Evolutionary conservation across 768 basidiomycete species (phyloP).

Genomic region (Suillus weaverae): DNA sequence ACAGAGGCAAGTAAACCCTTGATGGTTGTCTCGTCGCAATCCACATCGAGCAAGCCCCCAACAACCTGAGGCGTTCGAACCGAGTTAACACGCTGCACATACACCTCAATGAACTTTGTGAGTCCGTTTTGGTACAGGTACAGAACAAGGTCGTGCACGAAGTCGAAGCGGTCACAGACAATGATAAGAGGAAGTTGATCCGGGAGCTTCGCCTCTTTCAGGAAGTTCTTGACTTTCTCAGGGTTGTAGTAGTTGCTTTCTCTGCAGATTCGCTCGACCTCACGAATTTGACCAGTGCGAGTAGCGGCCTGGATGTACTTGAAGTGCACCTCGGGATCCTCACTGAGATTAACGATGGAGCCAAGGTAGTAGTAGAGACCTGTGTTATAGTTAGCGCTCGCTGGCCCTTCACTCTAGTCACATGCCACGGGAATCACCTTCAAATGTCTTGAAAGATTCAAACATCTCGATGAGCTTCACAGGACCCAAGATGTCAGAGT

Average conservation of each 20-base stretch:
- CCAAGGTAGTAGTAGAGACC: constrained; percentile 98
- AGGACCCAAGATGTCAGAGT: constrained; percentile 96
- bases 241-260: constrained; percentile 98
- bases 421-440: constrained; percentile 49
- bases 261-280: constrained; percentile 97
- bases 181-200: constrained; percentile 99
- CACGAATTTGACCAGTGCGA: constrained; percentile 95
- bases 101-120: constrained; percentile 98
- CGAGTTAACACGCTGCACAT: constrained; percentile 98
- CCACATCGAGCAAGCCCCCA: constrained; percentile 94
- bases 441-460: constrained; percentile 95
- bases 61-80: constrained; percentile 96
- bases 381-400: constrained; percentile 24
- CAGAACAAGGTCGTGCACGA: constrained; percentile 97
- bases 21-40: constrained; percentile 95
- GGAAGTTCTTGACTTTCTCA: constrained; percentile 99
- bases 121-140: constrained; percentile 98
- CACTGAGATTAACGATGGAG: constrained; percentile 93
- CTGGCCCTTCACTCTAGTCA: neutral
- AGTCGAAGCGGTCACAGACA: constrained; percentile 99
- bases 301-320: constrained; percentile 99
- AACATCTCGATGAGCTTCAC: constrained; percentile 99
- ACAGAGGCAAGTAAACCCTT: constrained; percentile 93
- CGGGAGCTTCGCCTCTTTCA: constrained; percentile 94
- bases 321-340: constrained; percentile 98